phyloP scores from a whole-genome alignment of 1,284 basidiomycete species.

The Earliella scabrosa region DNA sequence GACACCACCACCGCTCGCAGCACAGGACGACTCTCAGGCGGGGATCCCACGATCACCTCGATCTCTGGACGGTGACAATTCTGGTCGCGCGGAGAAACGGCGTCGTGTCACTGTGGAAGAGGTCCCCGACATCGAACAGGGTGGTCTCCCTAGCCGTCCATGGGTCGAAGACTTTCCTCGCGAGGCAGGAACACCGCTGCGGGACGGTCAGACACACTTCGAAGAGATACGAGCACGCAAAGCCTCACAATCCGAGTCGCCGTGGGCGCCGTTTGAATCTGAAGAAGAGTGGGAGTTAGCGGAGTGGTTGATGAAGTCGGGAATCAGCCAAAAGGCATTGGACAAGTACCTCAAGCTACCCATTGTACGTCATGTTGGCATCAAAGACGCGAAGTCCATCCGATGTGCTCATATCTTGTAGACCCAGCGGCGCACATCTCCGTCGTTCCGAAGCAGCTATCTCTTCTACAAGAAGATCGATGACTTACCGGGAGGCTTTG shows the following conservation, averaged over 20 bases:
- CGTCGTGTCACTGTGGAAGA: too few species aligned
- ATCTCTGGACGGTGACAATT: too few species aligned
- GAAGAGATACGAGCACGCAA: background rate
- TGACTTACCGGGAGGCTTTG: slow-evolving; percentile 28
- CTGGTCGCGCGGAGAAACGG: too few species aligned
- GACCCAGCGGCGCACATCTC: slow-evolving; percentile 12
- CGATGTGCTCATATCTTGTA: background rate
- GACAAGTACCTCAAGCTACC: slow-evolving; percentile 38
- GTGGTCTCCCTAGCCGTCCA: too few species aligned
- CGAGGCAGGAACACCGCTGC: too few species aligned
- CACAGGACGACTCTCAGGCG: too few species aligned
- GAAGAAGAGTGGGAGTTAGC: slow-evolving; percentile 37
- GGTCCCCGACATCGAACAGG: too few species aligned
- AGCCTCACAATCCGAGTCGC: too few species aligned
- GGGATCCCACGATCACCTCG: too few species aligned
- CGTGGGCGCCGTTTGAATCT: slow-evolving; percentile 30
- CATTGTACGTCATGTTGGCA: slow-evolving; percentile 28
- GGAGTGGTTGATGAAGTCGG: slow-evolving; percentile 33
- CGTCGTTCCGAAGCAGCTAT: slow-evolving; percentile 30
- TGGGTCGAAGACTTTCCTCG: too few species aligned
- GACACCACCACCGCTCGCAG: too few species aligned
- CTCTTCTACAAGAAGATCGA: slow-evolving; percentile 35
- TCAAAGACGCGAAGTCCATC: background rate
- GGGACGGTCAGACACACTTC: background rate
- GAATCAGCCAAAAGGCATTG: slow-evolving; percentile 33